Base-by-base conservation (phyloP, 345 rosid species). In the Corchorus capsularis region DNA sequence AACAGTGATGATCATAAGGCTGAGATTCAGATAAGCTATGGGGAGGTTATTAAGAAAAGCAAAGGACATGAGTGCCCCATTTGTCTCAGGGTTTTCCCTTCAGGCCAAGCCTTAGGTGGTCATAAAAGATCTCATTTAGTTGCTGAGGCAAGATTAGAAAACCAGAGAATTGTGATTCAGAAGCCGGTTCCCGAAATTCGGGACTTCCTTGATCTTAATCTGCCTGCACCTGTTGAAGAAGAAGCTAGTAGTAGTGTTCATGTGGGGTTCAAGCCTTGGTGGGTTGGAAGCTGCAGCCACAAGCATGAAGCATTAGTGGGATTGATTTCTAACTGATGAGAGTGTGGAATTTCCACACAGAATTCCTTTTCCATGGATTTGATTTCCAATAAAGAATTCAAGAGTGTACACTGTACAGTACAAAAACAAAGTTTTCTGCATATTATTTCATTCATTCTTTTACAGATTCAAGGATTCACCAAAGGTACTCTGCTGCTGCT, bases 101-200 rank as follows among this genome's bases (percentile, higher is more conserved):
- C 92, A 65, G 98, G 98, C 45, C 98, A 94, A 79, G 97, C 98
- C 11, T 79, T 94, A 66, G 96, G 97, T 0, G 98, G 98, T 63
- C 97, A 91, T 72, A 92, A 89, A 85, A 94, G 98, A 73, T 86
- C 92, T 78, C 94, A 88, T 79, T 70, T 88, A 50, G 63, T 82
- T 22, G 63, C 73, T 20, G 79, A 81, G 37, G 76, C 73, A 47
- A 80, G 74, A 39, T 3, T 39, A 77, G 75, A 45, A 8, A 69
- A 56, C 39, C 75, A 71, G 14, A 52, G 56, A 22, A 68, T 66
- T 45, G 41, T 76, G 54, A 70, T 53, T 35, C 53, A 72, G 67
- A 73, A 79, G 68, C 80, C 81, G 4, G 45, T 62, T 16, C 81
- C 81, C 0, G 84, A 74, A 67, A 81, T 80, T 13, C 82, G 78